Evolutionary conservation across 768 basidiomycete species (phyloP), one percentile per base, ranked within the genome.

Genomic region (Leccinum sublutescens): DNA sequence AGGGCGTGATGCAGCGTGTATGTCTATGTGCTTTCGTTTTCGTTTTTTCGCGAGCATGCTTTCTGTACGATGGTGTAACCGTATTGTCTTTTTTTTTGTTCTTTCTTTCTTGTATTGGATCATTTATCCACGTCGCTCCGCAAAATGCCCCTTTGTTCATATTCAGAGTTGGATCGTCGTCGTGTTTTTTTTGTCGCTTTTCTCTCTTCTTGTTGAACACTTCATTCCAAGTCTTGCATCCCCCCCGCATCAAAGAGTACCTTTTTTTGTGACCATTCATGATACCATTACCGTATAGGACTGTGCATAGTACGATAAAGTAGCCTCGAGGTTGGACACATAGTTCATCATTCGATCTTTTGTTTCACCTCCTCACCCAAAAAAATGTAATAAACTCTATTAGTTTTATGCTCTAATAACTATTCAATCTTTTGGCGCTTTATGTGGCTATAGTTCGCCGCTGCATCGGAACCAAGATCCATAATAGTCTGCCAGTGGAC

Each of bases 281-380:
- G 54, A 61, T 66, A 68, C 66, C 59, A 61, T 29, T 63, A 66
- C 56, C 48, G 54, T 59, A 66, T 43, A 43, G 21, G 19, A 27
- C n/a, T 61, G 62, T 66, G 58, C 57, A 63, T 68, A 54, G 50
- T 60, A 65, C 48, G 48, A 62, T 68, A 64, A 55, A 56, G 31
- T 29, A 51, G 31, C 51, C 21, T 36, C 33, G 21, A 36, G 50
- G 19, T 33, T 27, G 49, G 49, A 50, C 27, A 17, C 49, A n/a
- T 56, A 33, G 51, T 64, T 64, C 23, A 14, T 52, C 12, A 27
- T 62, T 61, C 29, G 36, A 58, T 23, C 27, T 29, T 31, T 29
- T 19, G 58, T 43, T 50, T 19, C 29, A 17, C 33, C 8, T 17
- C 23, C 17, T 12, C 33, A 34, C 40, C 40, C 7, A 40, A 50